phyloP scores from a whole-genome alignment of 192 early-diverging fungal species.

The Neocallimastix lanati region DNA sequence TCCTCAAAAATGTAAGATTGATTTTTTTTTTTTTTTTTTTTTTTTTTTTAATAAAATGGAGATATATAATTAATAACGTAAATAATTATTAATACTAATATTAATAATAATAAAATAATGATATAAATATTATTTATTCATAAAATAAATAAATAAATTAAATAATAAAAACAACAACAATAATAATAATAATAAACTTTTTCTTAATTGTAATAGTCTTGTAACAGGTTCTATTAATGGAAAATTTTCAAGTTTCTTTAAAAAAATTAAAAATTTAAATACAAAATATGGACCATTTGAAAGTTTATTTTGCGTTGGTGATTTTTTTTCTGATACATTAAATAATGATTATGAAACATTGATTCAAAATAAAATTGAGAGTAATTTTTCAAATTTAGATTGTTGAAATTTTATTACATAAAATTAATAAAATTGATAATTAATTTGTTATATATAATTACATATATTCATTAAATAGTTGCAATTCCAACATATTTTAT shows the following conservation, averaged over 20 bases:
- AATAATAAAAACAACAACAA: too few species aligned
- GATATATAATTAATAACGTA: too few species aligned
- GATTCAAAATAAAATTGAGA: neutral
- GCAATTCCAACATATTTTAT: conserved; percentile 61
- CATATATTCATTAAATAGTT: conserved; percentile 19
- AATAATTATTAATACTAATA: too few species aligned
- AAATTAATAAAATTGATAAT: conserved; percentile 16
- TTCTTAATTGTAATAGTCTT: neutral
- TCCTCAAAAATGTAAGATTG: too few species aligned
- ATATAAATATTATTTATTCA: too few species aligned
- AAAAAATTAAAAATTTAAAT: conserved; percentile 56
- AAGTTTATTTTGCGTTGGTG: conserved; percentile 56
- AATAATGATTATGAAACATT: conserved; percentile 12
- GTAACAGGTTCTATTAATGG: conserved; percentile 21
- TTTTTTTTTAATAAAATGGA: too few species aligned
- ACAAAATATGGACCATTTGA: conserved; percentile 76
- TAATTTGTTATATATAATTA: neutral
- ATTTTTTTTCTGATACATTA: conserved; percentile 47
- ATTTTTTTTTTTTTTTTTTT: too few species aligned
- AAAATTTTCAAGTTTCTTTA: conserved; percentile 39
- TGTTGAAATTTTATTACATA: conserved; percentile 4
- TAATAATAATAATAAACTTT: too few species aligned
- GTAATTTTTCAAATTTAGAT: conserved; percentile 7
- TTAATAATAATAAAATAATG: too few species aligned
- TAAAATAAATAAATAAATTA: too few species aligned